These are phyloP conservation scores for Epichloe sylvatica DNA, from an alignment of 2,329 filamentous ascomycete species.

Conservation along the genomic window DNA sequence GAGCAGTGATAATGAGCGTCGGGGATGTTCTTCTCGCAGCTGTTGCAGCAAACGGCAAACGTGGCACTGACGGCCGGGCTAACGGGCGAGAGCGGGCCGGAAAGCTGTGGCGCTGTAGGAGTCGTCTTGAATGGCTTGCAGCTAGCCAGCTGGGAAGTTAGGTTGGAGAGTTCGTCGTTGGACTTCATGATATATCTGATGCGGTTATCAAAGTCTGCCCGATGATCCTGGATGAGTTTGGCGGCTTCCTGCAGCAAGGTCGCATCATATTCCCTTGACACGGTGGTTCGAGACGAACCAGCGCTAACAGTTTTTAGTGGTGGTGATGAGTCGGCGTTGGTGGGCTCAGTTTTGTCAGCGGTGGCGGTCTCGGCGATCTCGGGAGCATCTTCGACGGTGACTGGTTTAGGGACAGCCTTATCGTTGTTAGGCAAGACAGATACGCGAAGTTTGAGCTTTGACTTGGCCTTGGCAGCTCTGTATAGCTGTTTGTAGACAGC, in stretches of 20 bases:
- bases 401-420: slow-evolving; percentile 24
- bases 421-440: slow-evolving; percentile 29
- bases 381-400: slow-evolving; percentile 37
- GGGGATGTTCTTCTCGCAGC: slow-evolving; percentile 64
- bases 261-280: slow-evolving; percentile 16
- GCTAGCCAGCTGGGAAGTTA: slow-evolving; percentile 3
- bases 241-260: slow-evolving; percentile 15
- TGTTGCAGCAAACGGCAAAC: slow-evolving; percentile 90
- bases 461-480: slow-evolving; percentile 92
- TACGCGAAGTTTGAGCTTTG: slow-evolving; percentile 83
- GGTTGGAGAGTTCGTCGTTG: slow-evolving; percentile 7
- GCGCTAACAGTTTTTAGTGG: slow-evolving; percentile 1
- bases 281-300: slow-evolving; percentile 8
- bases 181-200: slow-evolving; percentile 15
- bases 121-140: neutral
- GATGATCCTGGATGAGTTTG: slow-evolving; percentile 11
- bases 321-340: slow-evolving; percentile 9
- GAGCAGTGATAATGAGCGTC: slow-evolving; percentile 89
- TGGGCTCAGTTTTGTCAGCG: neutral
- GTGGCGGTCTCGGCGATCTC: slow-evolving; percentile 23
- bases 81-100: neutral
- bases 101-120: neutral
- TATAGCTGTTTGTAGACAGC: slow-evolving; percentile 94
- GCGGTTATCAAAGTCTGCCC: slow-evolving; percentile 15
- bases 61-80: slow-evolving; percentile 1